Evolutionary conservation across 2,329 filamentous ascomycete genomes (phyloP).

Genomic region (Curvularia sp.): DNA sequence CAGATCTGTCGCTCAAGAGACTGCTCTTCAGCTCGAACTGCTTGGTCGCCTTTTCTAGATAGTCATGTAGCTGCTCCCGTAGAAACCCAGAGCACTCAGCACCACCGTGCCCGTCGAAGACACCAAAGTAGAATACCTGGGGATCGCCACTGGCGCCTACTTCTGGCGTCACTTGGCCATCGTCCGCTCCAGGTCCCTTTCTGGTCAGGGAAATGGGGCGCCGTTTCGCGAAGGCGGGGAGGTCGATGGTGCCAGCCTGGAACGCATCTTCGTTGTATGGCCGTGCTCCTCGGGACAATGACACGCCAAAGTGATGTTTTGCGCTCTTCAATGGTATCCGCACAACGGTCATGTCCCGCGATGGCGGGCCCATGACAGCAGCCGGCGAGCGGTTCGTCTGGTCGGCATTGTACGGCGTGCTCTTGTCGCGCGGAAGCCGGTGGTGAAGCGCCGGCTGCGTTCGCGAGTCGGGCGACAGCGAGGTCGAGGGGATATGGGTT

Average conservation of each 20-base stretch:
- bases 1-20: conserved; percentile 55
- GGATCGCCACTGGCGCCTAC: conserved; percentile 85
- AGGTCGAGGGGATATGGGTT: conserved; percentile 91
- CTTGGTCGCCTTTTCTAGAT: conserved; percentile 81
- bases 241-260: conserved; percentile 90
- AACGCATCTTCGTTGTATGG: conserved; percentile 93
- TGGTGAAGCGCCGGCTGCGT: conserved; percentile 72
- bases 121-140: conserved; percentile 95
- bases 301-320: conserved; percentile 93
- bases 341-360: conserved; percentile 85
- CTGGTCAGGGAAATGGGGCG: conserved; percentile 70
- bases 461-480: conserved; percentile 84
- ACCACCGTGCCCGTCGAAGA: conserved; percentile 96
- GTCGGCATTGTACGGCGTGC: conserved; percentile 72
- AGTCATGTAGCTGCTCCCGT: conserved; percentile 82
- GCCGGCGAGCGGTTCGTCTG: conserved; percentile 45
- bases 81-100: conserved; percentile 87
- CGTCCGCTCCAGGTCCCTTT: conserved; percentile 34
- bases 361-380: conserved; percentile 45
- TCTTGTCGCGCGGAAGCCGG: conserved; percentile 84
- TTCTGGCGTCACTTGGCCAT: conserved; percentile 70
- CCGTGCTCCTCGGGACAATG: conserved; percentile 79
- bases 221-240: conserved; percentile 90
- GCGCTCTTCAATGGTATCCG: conserved; percentile 91
- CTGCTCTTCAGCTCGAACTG: conserved; percentile 82